These are phyloP conservation scores for Macrolepiota fuliginosa DNA, from an alignment of 768 basidiomycete species.

Conservation along the genomic window DNA sequence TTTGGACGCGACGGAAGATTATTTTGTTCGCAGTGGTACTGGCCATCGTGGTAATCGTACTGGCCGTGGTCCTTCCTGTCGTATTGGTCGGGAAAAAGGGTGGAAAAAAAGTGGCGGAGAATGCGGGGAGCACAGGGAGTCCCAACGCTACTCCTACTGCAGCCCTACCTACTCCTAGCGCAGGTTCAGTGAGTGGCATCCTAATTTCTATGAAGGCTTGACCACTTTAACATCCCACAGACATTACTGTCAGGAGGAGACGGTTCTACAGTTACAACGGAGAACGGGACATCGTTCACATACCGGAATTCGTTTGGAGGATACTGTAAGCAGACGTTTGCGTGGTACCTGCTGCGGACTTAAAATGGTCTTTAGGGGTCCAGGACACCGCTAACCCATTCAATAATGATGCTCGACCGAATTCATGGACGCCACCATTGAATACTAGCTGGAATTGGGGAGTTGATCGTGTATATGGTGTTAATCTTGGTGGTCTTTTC, in stretches of 20 bases:
- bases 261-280: slow-evolving; percentile 56
- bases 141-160: background rate
- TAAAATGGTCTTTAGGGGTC: slow-evolving; percentile 38
- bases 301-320: slow-evolving; percentile 76
- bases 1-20: slow-evolving; percentile 14
- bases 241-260: slow-evolving; percentile 48
- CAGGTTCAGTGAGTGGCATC: slow-evolving; percentile 17
- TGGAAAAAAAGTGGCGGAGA: slow-evolving; percentile 5
- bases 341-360: background rate
- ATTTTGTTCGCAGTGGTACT: slow-evolving; percentile 16
- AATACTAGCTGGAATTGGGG: slow-evolving; percentile 70
- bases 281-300: slow-evolving; percentile 63
- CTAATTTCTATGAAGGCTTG: background rate
- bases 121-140: background rate
- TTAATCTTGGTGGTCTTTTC: slow-evolving; percentile 76
- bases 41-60: slow-evolving; percentile 22
- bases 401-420: slow-evolving; percentile 63
- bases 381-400: slow-evolving; percentile 63
- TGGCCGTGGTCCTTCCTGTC: slow-evolving; percentile 31
- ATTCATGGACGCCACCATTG: slow-evolving; percentile 72
- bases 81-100: slow-evolving; percentile 30
- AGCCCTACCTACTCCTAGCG: slow-evolving; percentile 16
- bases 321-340: slow-evolving; percentile 40
- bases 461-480: slow-evolving; percentile 51
- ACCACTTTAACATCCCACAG: background rate